Base-by-base conservation (phyloP, 2,329 filamentous ascomycete genomes). In the Thermothelomyces thermophilus region DNA sequence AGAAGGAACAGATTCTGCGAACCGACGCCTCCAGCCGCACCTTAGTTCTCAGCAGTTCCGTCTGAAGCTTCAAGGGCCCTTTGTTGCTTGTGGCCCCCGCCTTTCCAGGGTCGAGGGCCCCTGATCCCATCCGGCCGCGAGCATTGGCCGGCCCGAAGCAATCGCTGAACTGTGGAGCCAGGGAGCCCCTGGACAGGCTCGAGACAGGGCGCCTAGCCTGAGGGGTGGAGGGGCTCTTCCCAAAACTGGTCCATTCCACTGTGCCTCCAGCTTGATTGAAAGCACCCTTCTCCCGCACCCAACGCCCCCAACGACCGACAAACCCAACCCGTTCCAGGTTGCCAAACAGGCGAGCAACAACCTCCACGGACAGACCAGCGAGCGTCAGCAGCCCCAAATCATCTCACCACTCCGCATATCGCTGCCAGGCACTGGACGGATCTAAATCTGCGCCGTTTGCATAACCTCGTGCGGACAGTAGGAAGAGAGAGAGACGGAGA, bases 61-160 rank as follows among this genome's bases (percentile, higher is more conserved):
- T 35, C 33, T 11, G 13, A 16, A 35, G 33, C 33, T 34, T 22
- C 33, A 34, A 24, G 31, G 30, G 28, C 6, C 13, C 31, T 45
- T 52, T 50, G 47, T 48, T 36, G 13, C 26, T 48, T 34, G 20
- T 28, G 17, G 50, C 46, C 42, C 50, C 51, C 46, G 36, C 46
- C 43, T 50, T 50, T 43, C 10, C 37, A 42, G 37, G 42, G 37
- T 36, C 51, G 24, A 31, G 36, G 30, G n/a, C 30, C 46, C 45
- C 24, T 45, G 41, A 28, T 24, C 43, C 31, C 35, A 22, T 39
- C 43, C 42, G 46, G 31, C 39, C 31, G 11, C 45, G 13, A 20
- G 39, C 46, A 53, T 53, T 53, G 51, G 51, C 51, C 41, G 45
- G 28, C 48, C 35, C 30, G 24, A 14, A 42, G 46, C 51, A 52